phyloP scores from a whole-genome alignment of 2,329 filamentous ascomycete genomes.

The Emmonsiellopsis sp. region DNA sequence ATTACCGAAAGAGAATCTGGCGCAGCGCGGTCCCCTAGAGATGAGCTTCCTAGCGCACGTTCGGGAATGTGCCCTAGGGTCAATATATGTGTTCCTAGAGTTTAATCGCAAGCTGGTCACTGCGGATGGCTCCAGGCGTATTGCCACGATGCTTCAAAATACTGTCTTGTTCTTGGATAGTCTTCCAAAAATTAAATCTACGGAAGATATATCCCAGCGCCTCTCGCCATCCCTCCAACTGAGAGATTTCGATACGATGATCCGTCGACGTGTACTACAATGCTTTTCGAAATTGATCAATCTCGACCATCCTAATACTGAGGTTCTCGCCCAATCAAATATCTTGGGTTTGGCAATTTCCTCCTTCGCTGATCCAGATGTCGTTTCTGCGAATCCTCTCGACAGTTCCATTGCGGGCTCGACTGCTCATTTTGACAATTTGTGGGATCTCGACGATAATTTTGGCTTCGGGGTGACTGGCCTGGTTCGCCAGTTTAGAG shows the following conservation, averaged over 20 bases:
- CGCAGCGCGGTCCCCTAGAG: slow-evolving; percentile 74
- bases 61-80: slow-evolving; percentile 84
- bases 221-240: slow-evolving; percentile 79
- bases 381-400: slow-evolving; percentile 59
- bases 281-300: slow-evolving; percentile 90
- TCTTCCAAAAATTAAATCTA: slow-evolving; percentile 71
- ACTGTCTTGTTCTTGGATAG: slow-evolving; percentile 83
- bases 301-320: slow-evolving; percentile 73
- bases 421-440: slow-evolving; percentile 78
- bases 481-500: slow-evolving; percentile 66
- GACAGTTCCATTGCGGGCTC: slow-evolving; percentile 88
- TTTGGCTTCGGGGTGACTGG: slow-evolving; percentile 90
- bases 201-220: slow-evolving; percentile 76
- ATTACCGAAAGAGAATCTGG: slow-evolving; percentile 82
- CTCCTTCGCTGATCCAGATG: slow-evolving; percentile 86
- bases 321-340: slow-evolving; percentile 83
- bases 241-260: slow-evolving; percentile 85
- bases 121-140: slow-evolving; percentile 84
- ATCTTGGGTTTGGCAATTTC: slow-evolving; percentile 81
- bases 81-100: slow-evolving; percentile 82
- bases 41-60: slow-evolving; percentile 91
- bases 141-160: slow-evolving; percentile 90
- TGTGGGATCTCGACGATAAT: slow-evolving; percentile 94
- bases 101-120: slow-evolving; percentile 90
- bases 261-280: slow-evolving; percentile 83